A percentile compares a stretch with the other conserved stretches of the same genome.
Conservation (phyloP, 208 protist genomes). For the Endotrypanum monterogeii region DNA sequence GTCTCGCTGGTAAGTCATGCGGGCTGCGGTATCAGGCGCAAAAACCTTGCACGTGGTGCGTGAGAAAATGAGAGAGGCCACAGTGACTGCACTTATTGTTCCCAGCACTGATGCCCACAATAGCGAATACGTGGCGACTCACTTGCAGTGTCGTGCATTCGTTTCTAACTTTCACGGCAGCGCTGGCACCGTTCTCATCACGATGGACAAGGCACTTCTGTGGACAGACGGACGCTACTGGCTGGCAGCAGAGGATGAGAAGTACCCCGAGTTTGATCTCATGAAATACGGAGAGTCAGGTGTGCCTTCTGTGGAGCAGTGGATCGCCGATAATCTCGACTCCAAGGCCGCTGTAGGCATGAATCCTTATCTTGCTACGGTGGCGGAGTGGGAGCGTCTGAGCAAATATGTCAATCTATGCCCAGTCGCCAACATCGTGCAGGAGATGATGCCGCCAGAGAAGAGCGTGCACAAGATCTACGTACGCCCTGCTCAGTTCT, state of each 20-base stretch:
- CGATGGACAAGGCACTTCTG: slow-evolving; percentile 79
- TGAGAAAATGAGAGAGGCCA: slow-evolving; percentile 65
- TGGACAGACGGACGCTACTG: slow-evolving; percentile 99
- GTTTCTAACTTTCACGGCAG: slow-evolving; percentile 96
- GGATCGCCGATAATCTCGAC: slow-evolving; percentile 57
- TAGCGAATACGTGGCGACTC: slow-evolving; percentile 94
- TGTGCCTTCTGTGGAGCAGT: slow-evolving; percentile 73
- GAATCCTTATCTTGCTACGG: slow-evolving; percentile 68
- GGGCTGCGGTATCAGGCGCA: slow-evolving; percentile 28
- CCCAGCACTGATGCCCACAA: slow-evolving; percentile 95
- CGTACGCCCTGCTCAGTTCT: slow-evolving; percentile 64
- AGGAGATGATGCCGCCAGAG: slow-evolving; percentile 45
- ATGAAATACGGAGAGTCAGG: slow-evolving; percentile 80
- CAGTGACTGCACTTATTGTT: slow-evolving; percentile 88
- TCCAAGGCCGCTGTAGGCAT: slow-evolving; percentile 49
- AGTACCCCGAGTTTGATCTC: slow-evolving; percentile 83
- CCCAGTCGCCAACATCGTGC: slow-evolving; percentile 36
- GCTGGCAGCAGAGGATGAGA: slow-evolving; percentile 86
- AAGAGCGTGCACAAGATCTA: slow-evolving; percentile 35
- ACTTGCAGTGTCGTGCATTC: slow-evolving; percentile 91
- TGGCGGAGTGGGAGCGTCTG: slow-evolving; percentile 78
- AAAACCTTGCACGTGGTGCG: slow-evolving; percentile 59
- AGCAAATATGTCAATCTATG: slow-evolving; percentile 55
- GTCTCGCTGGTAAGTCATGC: neutral
- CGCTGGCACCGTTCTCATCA: slow-evolving; percentile 89